phyloP scores from a whole-genome alignment of 306 rosid genomes.

The Dalbergia cultrata region DNA sequence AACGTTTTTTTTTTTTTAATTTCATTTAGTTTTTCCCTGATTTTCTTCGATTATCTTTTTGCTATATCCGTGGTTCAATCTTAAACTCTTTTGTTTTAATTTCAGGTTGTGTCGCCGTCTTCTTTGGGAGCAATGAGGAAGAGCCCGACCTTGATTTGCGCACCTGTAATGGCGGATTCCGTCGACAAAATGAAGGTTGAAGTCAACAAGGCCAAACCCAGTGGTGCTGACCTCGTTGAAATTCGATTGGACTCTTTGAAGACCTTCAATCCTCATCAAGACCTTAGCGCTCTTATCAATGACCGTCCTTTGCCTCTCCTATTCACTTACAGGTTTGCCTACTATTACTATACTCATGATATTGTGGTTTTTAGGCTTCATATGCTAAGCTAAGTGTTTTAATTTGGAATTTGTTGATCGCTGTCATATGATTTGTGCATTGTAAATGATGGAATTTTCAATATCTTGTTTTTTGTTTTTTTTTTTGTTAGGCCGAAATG shows the following conservation, averaged over 20 bases:
- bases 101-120: slow-evolving; percentile 57
- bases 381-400: neutral
- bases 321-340: slow-evolving; percentile 68
- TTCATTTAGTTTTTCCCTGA: too few species aligned
- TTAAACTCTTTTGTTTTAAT: too few species aligned
- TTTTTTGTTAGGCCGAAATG: slow-evolving; percentile 70
- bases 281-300: slow-evolving; percentile 57
- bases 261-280: slow-evolving; percentile 55
- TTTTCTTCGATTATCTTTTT: too few species aligned
- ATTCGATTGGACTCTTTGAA: slow-evolving; percentile 72
- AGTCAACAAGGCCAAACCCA: slow-evolving; percentile 53
- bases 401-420: slow-evolving; percentile 13
- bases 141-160: slow-evolving; percentile 65
- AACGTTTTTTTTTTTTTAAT: too few species aligned
- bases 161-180: slow-evolving; percentile 68
- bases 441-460: neutral
- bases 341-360: too few species aligned
- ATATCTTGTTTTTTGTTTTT: neutral
- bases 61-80: too few species aligned
- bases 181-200: slow-evolving; percentile 58
- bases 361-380: too few species aligned
- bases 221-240: slow-evolving; percentile 78
- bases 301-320: slow-evolving; percentile 62
- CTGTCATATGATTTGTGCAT: neutral
- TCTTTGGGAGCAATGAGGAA: slow-evolving; percentile 43